Percentiles rank a stretch among this genome's conserved stretches.
These are phyloP conservation scores for Collybiopsis luxurians DNA, from an alignment of 768 basidiomycete genomes.

Conservation along the genomic window DNA sequence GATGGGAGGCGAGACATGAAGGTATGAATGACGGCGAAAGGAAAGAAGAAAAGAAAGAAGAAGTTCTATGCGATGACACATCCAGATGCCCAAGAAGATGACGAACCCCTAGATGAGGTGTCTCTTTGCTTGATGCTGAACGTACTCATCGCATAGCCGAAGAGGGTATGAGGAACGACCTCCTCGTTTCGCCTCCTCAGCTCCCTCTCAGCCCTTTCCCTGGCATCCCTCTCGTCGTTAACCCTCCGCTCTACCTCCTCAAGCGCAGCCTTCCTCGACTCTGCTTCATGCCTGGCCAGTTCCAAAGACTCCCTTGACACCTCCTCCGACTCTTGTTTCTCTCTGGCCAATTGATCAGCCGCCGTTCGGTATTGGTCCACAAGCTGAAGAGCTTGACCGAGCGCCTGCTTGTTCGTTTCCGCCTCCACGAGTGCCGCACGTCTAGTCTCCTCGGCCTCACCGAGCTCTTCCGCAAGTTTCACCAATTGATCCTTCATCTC, in stretches of 20 bases:
- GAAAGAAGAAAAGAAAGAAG: neutral
- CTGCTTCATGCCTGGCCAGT: neutral
- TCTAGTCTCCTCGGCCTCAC: neutral
- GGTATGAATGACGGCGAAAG: neutral
- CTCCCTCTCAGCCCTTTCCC: slow-evolving; percentile 5
- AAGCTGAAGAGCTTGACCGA: neutral
- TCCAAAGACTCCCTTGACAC: neutral
- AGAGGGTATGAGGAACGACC: neutral
- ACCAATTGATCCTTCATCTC: neutral
- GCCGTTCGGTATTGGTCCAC: neutral
- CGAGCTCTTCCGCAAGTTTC: neutral
- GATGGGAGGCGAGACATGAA: too few relatives aligned
- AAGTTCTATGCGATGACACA: neutral
- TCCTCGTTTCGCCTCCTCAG: slow-evolving; percentile 1
- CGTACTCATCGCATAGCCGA: slow-evolving; percentile 2
- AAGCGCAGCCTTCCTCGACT: neutral
- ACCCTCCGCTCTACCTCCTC: slow-evolving; percentile 1
- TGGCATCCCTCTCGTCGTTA: neutral
- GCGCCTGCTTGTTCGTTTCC: neutral
- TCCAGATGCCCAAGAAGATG: neutral
- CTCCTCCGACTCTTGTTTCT: slow-evolving; percentile 1
- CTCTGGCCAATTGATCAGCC: slow-evolving; percentile 1
- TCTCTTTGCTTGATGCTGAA: slow-evolving; percentile 1
- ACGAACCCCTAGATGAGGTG: neutral
- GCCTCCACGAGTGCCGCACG: neutral